A percentile compares a stretch with the other conserved stretches of the same genome.
Evolutionary conservation across 352 stramenopile genomes (phyloP).

Genomic region (Pythium insidiosum): DNA sequence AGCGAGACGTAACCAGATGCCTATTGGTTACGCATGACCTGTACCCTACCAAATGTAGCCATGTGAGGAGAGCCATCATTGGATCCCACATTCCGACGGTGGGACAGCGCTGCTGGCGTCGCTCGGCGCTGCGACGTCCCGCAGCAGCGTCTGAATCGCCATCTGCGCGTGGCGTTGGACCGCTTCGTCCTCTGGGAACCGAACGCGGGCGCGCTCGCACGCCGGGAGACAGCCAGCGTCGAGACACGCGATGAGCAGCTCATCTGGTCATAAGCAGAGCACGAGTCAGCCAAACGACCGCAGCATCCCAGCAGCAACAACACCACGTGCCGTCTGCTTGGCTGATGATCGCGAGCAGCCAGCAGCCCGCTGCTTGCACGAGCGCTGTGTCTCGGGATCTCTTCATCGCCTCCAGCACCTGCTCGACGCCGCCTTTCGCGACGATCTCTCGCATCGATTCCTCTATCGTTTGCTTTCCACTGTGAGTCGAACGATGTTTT

Average conservation of each 20-base stretch:
- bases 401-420: constrained; percentile 42
- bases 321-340: constrained; percentile 26
- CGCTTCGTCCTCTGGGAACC: constrained; percentile 28
- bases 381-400: constrained; percentile 31
- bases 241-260: constrained; percentile 35
- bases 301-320: no score
- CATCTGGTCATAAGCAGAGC: constrained; percentile 21
- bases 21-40: no score
- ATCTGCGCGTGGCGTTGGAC: constrained; percentile 45
- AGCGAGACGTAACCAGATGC: no score
- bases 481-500: no score
- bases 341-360: constrained; percentile 44
- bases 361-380: constrained; percentile 43
- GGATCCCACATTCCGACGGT: no score
- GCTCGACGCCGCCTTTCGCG: constrained; percentile 34
- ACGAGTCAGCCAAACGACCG: not conserved
- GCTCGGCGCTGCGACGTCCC: no score
- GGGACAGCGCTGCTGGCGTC: no score
- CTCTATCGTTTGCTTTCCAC: no score
- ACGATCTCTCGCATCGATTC: constrained; percentile 50
- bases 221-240: constrained; percentile 35
- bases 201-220: constrained; percentile 43
- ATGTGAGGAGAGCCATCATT: no score
- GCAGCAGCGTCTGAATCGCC: constrained; percentile 30
- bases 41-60: no score